phyloP scores from a whole-genome alignment of 331 rosid genomes.

The Dryas integrifolia region DNA sequence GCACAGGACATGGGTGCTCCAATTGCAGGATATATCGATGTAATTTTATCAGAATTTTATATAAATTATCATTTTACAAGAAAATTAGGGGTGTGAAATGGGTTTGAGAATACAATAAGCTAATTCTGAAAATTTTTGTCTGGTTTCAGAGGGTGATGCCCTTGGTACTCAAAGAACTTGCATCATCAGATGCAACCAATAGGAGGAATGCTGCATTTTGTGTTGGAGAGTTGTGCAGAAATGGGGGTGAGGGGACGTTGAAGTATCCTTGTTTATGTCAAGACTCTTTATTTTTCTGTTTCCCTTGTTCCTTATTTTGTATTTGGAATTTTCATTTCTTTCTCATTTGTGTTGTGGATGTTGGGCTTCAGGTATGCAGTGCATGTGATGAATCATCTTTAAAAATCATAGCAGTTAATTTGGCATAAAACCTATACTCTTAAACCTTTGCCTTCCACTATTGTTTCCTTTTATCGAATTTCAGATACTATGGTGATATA shows the following conservation, averaged over 20 bases:
- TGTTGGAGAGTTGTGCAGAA: constrained; percentile 96
- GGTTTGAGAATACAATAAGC: constrained; percentile 12
- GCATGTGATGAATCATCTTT: not conserved
- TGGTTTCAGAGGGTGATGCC: constrained; percentile 80
- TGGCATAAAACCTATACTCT: constrained; percentile 19
- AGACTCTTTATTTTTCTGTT: not conserved
- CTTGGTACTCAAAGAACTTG: constrained; percentile 76
- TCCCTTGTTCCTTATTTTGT: not conserved
- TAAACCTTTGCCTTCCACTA: constrained; percentile 23
- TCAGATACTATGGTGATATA: constrained; percentile 75
- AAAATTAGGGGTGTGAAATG: not conserved
- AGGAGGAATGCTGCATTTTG: constrained; percentile 99
- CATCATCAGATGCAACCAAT: constrained; percentile 84
- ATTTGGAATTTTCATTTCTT: not conserved
- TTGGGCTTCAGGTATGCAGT: not conserved
- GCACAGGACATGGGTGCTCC: constrained; percentile 99
- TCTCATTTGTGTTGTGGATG: constrained; percentile 4
- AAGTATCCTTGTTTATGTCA: constrained; percentile 61
- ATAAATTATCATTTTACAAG: constrained; percentile 3
- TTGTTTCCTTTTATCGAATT: constrained; percentile 39
- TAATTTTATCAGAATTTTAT: constrained; percentile 30
- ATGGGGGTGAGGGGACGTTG: constrained; percentile 76
- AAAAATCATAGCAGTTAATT: not conserved
- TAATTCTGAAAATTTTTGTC: constrained; percentile 28
- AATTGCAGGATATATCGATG: constrained; percentile 77